Evolutionary conservation across 2,329 filamentous ascomycete genomes (phyloP).

Genomic region (Tolypocladium endophyticum): DNA sequence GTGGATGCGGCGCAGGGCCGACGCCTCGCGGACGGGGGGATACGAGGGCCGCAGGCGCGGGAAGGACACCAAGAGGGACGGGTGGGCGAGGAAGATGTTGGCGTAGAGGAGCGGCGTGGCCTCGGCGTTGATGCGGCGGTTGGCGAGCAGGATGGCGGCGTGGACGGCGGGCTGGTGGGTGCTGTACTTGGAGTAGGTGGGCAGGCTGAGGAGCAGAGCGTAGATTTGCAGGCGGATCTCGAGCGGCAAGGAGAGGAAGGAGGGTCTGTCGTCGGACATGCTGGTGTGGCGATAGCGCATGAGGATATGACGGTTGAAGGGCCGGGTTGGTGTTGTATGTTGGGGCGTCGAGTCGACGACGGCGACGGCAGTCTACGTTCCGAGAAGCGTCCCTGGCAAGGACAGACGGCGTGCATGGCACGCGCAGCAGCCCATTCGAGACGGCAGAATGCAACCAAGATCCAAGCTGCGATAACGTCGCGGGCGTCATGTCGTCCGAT

Average conservation of each 20-base stretch:
- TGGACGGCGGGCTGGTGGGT: constrained; percentile 12
- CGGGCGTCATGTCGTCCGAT: not conserved
- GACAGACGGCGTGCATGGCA: too few species aligned
- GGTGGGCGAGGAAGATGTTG: constrained; percentile 34
- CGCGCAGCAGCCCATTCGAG: not conserved
- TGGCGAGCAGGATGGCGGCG: constrained; percentile 28
- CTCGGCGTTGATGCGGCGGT: constrained; percentile 30
- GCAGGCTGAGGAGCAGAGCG: constrained; percentile 27
- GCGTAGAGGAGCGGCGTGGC: constrained; percentile 29
- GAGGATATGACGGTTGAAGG: not conserved
- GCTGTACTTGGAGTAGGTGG: constrained; percentile 15
- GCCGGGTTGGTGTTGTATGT: not conserved
- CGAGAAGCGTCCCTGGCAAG: not conserved
- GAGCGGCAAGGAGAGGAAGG: constrained; percentile 29
- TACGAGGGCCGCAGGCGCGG: constrained; percentile 26
- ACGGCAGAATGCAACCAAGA: not conserved
- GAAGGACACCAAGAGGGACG: constrained; percentile 26
- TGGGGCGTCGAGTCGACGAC: not conserved
- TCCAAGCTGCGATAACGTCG: not conserved
- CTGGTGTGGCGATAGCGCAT: not conserved
- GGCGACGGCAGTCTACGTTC: not conserved
- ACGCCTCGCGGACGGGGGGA: constrained; percentile 17
- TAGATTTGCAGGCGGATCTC: constrained; percentile 38
- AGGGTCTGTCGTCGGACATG: not conserved
- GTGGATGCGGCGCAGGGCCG: constrained; percentile 21